Conservation (phyloP, 139 green algal genomes). For the Ettlia oleoabundans region DNA sequence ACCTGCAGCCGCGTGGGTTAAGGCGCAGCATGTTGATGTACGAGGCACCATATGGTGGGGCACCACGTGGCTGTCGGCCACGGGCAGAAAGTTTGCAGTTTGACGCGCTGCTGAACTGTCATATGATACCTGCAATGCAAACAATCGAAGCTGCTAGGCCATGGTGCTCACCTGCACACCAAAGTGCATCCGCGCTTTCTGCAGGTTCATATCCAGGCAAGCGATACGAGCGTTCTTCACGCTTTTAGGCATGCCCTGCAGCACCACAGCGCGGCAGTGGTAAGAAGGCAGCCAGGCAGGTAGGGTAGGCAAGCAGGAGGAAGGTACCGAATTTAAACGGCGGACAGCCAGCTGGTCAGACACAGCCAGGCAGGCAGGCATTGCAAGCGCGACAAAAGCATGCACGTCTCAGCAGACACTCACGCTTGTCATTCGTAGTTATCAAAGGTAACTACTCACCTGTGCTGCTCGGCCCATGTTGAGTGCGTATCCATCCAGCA, state of each 20-base stretch:
- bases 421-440: too few relatives aligned
- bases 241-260: constrained; percentile 62
- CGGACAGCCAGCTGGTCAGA: too few relatives aligned
- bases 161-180: constrained; percentile 81
- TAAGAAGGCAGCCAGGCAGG: background rate
- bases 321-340: too few relatives aligned
- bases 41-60: too few relatives aligned
- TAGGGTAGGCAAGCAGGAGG: too few relatives aligned
- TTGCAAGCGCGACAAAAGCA: background rate
- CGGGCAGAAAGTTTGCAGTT: too few relatives aligned
- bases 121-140: too few relatives aligned
- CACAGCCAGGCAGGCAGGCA: background rate
- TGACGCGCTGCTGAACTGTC: background rate
- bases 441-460: constrained; percentile 57
- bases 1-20: constrained; percentile 46
- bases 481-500: constrained; percentile 97
- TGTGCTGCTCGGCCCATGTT: constrained; percentile 90
- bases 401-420: too few relatives aligned
- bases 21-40: background rate
- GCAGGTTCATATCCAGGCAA: constrained; percentile 96
- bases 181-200: constrained; percentile 90
- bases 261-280: background rate
- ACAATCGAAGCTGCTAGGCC: background rate
- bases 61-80: too few relatives aligned
- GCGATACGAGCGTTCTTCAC: constrained; percentile 77